Evolutionary conservation across 192 early-diverging fungal genomes (phyloP), one percentile per base, ranked within the genome.

Genomic region (Backusella macrospora): DNA sequence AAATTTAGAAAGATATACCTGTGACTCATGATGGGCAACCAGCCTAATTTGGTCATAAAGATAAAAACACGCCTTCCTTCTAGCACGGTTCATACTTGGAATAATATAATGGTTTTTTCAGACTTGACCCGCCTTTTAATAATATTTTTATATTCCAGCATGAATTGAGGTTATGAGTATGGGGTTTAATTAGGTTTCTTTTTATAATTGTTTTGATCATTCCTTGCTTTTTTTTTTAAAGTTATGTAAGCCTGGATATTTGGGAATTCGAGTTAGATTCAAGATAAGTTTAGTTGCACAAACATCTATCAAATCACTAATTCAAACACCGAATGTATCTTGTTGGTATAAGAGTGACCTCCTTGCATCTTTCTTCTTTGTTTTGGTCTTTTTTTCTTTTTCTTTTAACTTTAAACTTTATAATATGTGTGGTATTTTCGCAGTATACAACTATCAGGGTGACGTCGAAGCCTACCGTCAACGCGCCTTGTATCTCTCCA

Each of bases 391-490:
- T 16, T 64, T 26, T 66, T 39, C 43, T 43, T 39, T 64, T 16
- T 64, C 16, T 66, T 39, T 66, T 43, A 40, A 18, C 38, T 38
- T n/a, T 39, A 42, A n/a, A 18, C 40, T 43, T n/a, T 44, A 85
- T 62, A 48, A 42, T 66, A 99, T 99, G 97, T 99, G 97, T 80
- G 97, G 97, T 69, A 98, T 99, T 81, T 98, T 99, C 89, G 95
- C 92, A 38, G 92, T 94, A 26, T 95, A 91, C 83, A 93, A 94
- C 86, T 93, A 94, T 84, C 86, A 87, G 49, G 92, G 91, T 76
- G 91, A 94, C 81, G 82, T 87, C 26, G 80, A 88, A 55, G 84
- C 82, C 44, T 96, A 92, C 83, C 91, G 97, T 46, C 88, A 91
- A 75, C 87, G 91, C 40, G 96, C 94, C 37, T 88, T 96, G 46